Conservation (phyloP, 768 basidiomycete species). For the Cyclocybe aegerita region DNA sequence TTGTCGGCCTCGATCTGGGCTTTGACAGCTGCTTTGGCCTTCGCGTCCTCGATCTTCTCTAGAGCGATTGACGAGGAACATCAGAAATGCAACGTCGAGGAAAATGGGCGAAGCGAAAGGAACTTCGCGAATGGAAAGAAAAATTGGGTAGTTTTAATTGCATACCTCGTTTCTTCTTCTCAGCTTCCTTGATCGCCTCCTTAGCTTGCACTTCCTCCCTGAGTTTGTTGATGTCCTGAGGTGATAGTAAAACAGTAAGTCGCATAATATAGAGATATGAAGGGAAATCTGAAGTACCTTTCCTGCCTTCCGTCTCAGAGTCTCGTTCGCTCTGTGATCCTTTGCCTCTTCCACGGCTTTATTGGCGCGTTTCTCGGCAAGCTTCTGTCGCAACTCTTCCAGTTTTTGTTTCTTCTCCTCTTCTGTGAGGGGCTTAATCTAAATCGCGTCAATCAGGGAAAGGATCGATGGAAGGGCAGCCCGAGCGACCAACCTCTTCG, state of each 20-base stretch:
- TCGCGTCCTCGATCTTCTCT: slow-evolving; percentile 92
- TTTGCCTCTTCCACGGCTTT: slow-evolving; percentile 75
- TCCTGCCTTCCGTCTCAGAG: slow-evolving; percentile 81
- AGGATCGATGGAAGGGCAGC: background rate
- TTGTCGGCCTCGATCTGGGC: slow-evolving; percentile 71
- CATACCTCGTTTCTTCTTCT: slow-evolving; percentile 75
- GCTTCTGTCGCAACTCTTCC: slow-evolving; percentile 73
- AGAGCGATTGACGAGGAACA: background rate
- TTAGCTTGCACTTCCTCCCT: slow-evolving; percentile 78
- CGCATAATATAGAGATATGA: background rate
- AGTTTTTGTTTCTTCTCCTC: slow-evolving; percentile 87
- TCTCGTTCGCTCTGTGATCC: slow-evolving; percentile 73
- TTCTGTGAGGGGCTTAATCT: slow-evolving; percentile 92
- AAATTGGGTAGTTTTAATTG: background rate
- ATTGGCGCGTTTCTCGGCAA: slow-evolving; percentile 74
- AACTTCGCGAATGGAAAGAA: background rate
- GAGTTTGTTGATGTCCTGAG: slow-evolving; percentile 67
- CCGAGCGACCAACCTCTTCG: slow-evolving; percentile 64
- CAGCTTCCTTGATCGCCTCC: slow-evolving; percentile 81
- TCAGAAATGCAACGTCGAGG: too few relatives aligned
- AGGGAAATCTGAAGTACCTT: slow-evolving; percentile 42
- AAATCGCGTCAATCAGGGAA: background rate
- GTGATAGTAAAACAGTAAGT: background rate
- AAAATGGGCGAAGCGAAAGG: too few relatives aligned
- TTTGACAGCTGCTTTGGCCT: slow-evolving; percentile 83